Base-by-base conservation (phyloP, 1,284 basidiomycete genomes). In the Cystobasidium slooffiae region DNA sequence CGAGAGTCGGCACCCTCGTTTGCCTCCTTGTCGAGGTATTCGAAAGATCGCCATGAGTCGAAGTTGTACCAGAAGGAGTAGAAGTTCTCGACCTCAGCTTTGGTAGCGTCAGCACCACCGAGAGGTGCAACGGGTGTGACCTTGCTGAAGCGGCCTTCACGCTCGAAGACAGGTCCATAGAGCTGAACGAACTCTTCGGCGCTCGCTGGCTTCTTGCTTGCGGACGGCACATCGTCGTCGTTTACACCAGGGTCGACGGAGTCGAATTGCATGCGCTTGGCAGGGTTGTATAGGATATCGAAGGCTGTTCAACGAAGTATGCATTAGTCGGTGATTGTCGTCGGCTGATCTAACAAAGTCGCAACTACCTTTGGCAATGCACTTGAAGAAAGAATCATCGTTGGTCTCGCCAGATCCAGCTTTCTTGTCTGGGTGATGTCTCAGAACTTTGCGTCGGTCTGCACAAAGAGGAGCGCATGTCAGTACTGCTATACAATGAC, bases 11-110 rank as follows among this genome's bases (percentile, higher is more conserved):
- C 93, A 39, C 96, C 96, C 84, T 99, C 96, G 84, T 97, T 97
- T 78, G 94, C 90, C 83, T 99, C 96, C 87, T 99, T 99, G 86
- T 99, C 96, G 79, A 93, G 86, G 86, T 95, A 98, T 85, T 99
- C 96, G 82, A 99, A 99, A 83, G 90, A 93, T 78, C 97, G 86
- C 97, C 97, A 99, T 80, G 91, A 93, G 84, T 98, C 95, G 84
- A 99, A 97, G 87, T 97, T 97, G 87, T 98, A 98, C 92, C 93
- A 99, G 84, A 96, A 97, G 84, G 97, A 91, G 86, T 98, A 99
- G 86, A 99, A 98, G 20, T 85, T 87, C 83, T 97, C 92, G 76
- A 98, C 95, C 75, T 89, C 87, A 75, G 88, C 88, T 84, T 96
- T 95, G 76, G 88, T 82, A 31, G 91, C 88, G 75, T 91, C 87